phyloP scores from a whole-genome alignment of 2,329 filamentous ascomycete species.

The Didymella glomerata region DNA sequence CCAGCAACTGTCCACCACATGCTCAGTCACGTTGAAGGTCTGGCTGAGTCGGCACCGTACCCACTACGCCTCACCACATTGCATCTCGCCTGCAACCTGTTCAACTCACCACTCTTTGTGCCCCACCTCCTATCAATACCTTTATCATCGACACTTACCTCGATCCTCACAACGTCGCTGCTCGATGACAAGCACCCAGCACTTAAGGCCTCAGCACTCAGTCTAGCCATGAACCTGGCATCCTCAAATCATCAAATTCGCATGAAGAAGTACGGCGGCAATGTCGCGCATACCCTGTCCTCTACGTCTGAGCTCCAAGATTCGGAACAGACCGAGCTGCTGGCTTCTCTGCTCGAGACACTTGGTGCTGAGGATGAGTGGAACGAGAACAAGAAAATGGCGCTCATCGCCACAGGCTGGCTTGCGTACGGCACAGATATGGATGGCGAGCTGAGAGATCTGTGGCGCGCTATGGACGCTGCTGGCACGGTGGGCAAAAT shows the following conservation, averaged over 20 bases:
- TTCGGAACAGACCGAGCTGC: constrained; percentile 79
- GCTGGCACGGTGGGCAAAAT: constrained; percentile 63
- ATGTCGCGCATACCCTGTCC: constrained; percentile 23
- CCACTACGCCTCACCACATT: constrained; percentile 82
- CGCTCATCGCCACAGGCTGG: constrained; percentile 78
- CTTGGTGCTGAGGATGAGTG: constrained; percentile 61
- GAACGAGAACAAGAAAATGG: constrained; percentile 76
- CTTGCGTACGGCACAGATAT: constrained; percentile 74
- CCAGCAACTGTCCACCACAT: constrained; percentile 64
- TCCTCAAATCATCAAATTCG: constrained; percentile 73
- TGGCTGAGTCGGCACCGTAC: constrained; percentile 71
- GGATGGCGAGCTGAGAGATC: constrained; percentile 78
- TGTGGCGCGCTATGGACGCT: constrained; percentile 81
- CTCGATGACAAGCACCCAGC: constrained; percentile 78
- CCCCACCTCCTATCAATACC: constrained; percentile 64
- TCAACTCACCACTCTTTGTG: constrained; percentile 76
- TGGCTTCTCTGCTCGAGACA: constrained; percentile 81
- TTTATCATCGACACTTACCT: constrained; percentile 65
- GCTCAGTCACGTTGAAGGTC: constrained; percentile 63
- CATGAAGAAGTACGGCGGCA: constrained; percentile 58
- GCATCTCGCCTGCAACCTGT: constrained; percentile 86
- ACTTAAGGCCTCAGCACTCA: constrained; percentile 81
- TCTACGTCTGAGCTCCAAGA: constrained; percentile 63
- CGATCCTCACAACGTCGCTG: constrained; percentile 79
- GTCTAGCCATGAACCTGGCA: constrained; percentile 83